Conservation (phyloP, 139 green algal genomes). For the Asterochloris erici region DNA sequence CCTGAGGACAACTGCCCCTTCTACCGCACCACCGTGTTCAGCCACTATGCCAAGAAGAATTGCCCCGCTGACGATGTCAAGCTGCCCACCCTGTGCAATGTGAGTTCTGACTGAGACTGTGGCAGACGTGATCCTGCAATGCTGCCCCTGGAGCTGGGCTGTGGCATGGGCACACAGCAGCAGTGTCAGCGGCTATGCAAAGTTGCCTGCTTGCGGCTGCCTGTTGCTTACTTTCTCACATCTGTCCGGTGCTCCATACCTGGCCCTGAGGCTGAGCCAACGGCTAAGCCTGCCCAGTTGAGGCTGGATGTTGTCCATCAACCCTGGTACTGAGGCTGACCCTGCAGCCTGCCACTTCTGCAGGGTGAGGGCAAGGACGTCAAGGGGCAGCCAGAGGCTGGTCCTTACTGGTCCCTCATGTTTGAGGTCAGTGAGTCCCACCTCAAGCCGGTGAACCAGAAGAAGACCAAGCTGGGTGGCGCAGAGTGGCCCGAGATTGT, state of each 20-base stretch:
- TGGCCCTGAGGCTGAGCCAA: not conserved
- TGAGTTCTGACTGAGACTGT: not conserved
- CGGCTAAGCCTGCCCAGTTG: not conserved
- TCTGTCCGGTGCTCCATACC: not conserved
- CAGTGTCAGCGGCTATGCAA: too few relatives aligned
- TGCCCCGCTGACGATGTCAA: constrained; percentile 52
- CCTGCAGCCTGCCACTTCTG: not conserved
- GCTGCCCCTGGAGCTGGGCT: too few relatives aligned
- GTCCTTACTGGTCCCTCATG: constrained; percentile 92
- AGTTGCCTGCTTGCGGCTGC: too few relatives aligned
- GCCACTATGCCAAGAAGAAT: constrained; percentile 84
- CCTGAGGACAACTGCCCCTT: constrained; percentile 88
- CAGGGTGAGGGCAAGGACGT: constrained; percentile 46
- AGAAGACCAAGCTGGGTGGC: constrained; percentile 54
- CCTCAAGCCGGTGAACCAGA: constrained; percentile 73
- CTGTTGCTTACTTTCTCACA: not conserved
- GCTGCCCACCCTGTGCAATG: constrained; percentile 74
- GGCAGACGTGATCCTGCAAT: too few relatives aligned
- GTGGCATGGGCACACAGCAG: too few relatives aligned
- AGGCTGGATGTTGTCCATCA: not conserved
- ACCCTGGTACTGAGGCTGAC: too few relatives aligned
- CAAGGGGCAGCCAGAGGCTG: constrained; percentile 21
- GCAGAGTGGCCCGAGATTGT: constrained; percentile 65
- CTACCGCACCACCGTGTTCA: constrained; percentile 90
- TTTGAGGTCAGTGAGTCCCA: constrained; percentile 84